Percentiles rank a stretch among this genome's conserved stretches.
These are phyloP conservation scores for Metroxylon sagu DNA, from an alignment of 176 grass and related monocot species.

Conservation along the genomic window DNA sequence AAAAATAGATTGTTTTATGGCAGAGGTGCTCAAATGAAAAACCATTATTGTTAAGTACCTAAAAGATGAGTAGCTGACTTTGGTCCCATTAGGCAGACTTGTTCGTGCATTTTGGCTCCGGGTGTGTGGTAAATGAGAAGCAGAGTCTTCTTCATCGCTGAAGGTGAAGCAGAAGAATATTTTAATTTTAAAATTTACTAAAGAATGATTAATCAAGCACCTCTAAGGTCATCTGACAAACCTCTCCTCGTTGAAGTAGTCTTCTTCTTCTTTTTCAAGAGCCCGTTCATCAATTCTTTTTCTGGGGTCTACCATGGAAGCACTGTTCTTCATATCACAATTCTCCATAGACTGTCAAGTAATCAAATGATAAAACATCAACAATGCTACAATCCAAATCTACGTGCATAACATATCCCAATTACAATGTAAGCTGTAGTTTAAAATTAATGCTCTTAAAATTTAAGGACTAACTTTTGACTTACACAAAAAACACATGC, in stretches of 20 bases:
- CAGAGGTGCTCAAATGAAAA: too few species aligned
- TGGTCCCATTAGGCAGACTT: constrained; percentile 62
- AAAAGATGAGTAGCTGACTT: constrained; percentile 32
- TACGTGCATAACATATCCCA: too few species aligned
- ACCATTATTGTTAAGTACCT: constrained; percentile 32
- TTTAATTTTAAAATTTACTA: neutral
- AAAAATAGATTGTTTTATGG: too few species aligned
- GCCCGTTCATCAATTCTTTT: constrained; percentile 55
- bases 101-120: constrained; percentile 31
- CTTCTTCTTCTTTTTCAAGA: constrained; percentile 67
- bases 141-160: constrained; percentile 63
- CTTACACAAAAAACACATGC: neutral
- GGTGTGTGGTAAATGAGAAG: constrained; percentile 18
- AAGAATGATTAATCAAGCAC: neutral
- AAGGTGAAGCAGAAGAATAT: constrained; percentile 21
- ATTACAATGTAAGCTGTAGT: too few species aligned
- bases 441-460: neutral
- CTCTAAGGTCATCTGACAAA: constrained; percentile 15
- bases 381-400: too few species aligned
- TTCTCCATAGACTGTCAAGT: constrained; percentile 46
- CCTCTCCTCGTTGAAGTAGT: constrained; percentile 70
- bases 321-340: constrained; percentile 27
- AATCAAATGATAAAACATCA: constrained; percentile 2
- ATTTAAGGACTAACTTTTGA: neutral
- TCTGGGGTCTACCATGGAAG: constrained; percentile 27